Base-by-base conservation (phyloP, 768 basidiomycete species). In the Sarcodon sp. region DNA sequence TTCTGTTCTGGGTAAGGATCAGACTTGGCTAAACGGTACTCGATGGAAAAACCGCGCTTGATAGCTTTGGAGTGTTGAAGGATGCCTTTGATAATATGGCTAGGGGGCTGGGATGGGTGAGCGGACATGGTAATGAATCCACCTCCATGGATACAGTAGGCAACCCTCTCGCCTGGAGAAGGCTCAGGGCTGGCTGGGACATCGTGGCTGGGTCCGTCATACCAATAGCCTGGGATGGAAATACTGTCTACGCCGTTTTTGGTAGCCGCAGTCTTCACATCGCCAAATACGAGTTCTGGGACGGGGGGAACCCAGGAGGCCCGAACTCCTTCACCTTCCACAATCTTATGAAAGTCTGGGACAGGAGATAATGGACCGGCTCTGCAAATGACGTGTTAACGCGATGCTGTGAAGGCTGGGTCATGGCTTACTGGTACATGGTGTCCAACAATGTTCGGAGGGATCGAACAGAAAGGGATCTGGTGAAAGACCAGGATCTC, bases 1-100 rank as follows among this genome's bases (percentile, higher is more conserved):
- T 79, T 68, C 9, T 66, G 61, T 31, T 58, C 51, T 55, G 64
- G 64, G 41, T 51, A 49, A 6, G 71, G 62, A 44, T 65, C 58
- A 10, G 63, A 58, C 6, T 75, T 64, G 35, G 77, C 75, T 39
- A 82, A 72, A 5, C 86, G 79, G 61, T 90, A 91, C 62, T 88
- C 87, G 44, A 86, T 55, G 10, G 73, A 72, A 55, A 85, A 72
- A 4, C 69, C 64, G 37, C 79, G 74, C 31, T 66, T 59, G n/a
- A 78, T 58, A 10, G 65, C 51, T 37, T 65, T 58, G 36, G 66
- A 62, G 35, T 73, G 64, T 50, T 75, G 57, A 18, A 85, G 57
- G 27, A 79, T 58, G 10, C 70, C 73, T 9, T 62, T 68, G 1
- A 69, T 53, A 18, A 83, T 69, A 33, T 62, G 57, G 1, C 74